Evolutionary conservation across 108 stramenopile species (phyloP), one percentile per base, ranked within the genome.

Genomic region (Cyclotella atomus): DNA sequence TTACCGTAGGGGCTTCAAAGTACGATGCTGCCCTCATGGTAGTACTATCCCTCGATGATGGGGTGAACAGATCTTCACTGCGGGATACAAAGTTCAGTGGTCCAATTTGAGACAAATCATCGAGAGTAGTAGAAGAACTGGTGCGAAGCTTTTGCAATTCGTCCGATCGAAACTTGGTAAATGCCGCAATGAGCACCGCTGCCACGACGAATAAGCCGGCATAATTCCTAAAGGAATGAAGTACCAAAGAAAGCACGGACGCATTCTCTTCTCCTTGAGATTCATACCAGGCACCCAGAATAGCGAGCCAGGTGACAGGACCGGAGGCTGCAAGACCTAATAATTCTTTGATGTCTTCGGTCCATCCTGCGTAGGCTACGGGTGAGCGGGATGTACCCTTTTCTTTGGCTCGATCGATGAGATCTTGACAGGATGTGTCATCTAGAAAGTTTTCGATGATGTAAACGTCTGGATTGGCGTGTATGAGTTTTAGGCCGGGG

Each of bases 311-410:
- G 17, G 86, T 75, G 8, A 90, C 88, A 30, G 91, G 91, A 33
- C 91, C 91, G 21, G 87, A 84, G 14, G 86, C 88, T 5, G 88
- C 84, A 6, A 88, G 52, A 59, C 87, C 89, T 9, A 87, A 57
- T 41, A 92, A 65, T 44, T 92, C 91, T 76, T 83, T 86, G 53
- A 89, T 61, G 41, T 92, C 91, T 10, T 85, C 73, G 17, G 86
- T 89, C 89, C 89, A 90, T 8, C 91, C 91, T 14, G 88, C 90
- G 68, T 91, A 91, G 23, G 88, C 91, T 19, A 90, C 89, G 12
- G 91, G 91, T 21, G 86, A 87, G 28, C 77, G 88, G 35, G 70
- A 52, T 50, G 88, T 65, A 17, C 81, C 79, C 69, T 85, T 87
- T 12, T 68, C 78, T 2, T 46, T 65, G 0, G 88, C 91, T 8